Base-by-base conservation (phyloP, 768 basidiomycete species). In the Naematelia aurantialba region DNA sequence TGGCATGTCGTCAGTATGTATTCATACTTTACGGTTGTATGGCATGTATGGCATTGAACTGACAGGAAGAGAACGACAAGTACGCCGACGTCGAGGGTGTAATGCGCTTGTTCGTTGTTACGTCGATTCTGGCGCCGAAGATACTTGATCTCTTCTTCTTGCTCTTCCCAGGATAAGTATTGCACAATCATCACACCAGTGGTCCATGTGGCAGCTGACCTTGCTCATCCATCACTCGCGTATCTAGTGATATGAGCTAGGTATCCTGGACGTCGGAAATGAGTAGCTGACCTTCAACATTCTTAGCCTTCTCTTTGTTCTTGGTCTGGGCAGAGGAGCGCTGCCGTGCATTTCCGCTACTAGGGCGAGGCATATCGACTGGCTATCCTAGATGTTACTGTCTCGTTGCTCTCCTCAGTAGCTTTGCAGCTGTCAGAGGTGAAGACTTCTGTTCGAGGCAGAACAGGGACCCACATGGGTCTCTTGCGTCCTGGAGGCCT, bases 141-240 rank as follows among this genome's bases (percentile, higher is more conserved):
- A 3, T 52, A 19, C 19, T 39, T 30, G 24, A 72, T 69, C 59
- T 72, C 65, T 1, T 51, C 50, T 12, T 69, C 70, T 55, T 72
- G 70, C 26, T 65, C 67, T 72, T 2, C 8, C 51, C 34, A 44
- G 21, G 3, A 21, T 55, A 19, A 57, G 25, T 26, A 14, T 29
- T 29, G 44, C 19, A 24, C 26, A 10, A 26, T 14, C 4, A 47
- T 21, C 30, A 12, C 34, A 39, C n/a, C n/a, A n/a, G n/a, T n/a
- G n/a, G n/a, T n/a, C n/a, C n/a, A n/a, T n/a, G n/a, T n/a, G n/a
- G n/a, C n/a, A n/a, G n/a, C 52, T 31, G 29, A 52, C 52, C 52
- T 12, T 45, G 27, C 26, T 42, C 54, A 14, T 51, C 42, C 45
- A 44, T 27, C 0, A 30, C 29, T 2, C 29, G 30, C 19, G 22